These are phyloP conservation scores for Phyllosticta paracitricarpa DNA, from an alignment of 2,329 filamentous ascomycete genomes.

Conservation along the genomic window DNA sequence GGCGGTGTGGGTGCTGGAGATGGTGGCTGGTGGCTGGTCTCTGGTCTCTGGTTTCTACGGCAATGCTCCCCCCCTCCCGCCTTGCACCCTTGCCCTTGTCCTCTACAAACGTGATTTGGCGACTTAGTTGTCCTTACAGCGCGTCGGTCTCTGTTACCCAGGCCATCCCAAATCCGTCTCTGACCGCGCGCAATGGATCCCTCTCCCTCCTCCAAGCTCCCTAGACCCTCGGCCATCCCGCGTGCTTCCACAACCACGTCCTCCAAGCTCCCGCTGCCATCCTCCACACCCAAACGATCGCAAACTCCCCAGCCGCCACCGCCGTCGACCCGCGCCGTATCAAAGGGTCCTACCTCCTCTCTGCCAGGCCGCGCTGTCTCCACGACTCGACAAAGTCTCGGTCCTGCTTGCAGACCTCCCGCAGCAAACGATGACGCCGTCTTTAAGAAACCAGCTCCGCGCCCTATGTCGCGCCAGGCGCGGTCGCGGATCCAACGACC, in stretches of 20 bases:
- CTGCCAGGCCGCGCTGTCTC: slow-evolving; percentile 16
- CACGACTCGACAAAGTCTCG: slow-evolving; percentile 13
- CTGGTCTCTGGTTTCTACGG: neutral
- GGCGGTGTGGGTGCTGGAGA: neutral
- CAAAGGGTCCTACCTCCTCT: slow-evolving; percentile 43
- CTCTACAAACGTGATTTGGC: neutral
- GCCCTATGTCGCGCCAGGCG: slow-evolving; percentile 25
- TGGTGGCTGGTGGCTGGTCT: too few relatives aligned
- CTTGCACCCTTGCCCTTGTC: neutral
- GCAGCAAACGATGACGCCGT: slow-evolving; percentile 16
- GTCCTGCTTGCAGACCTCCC: neutral
- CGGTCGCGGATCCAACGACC: slow-evolving; percentile 14
- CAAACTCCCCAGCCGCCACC: neutral
- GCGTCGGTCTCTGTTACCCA: slow-evolving; percentile 6
- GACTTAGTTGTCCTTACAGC: neutral
- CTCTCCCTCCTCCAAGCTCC: slow-evolving; percentile 12
- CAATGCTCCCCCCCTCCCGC: neutral
- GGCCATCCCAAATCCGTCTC: slow-evolving; percentile 12
- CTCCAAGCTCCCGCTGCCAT: slow-evolving; percentile 37
- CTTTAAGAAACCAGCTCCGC: slow-evolving; percentile 29
- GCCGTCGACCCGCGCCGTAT: slow-evolving; percentile 16
- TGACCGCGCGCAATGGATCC: slow-evolving; percentile 21
- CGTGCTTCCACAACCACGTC: slow-evolving; percentile 34
- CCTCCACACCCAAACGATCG: slow-evolving; percentile 14
- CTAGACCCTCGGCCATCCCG: slow-evolving; percentile 14